These are phyloP conservation scores for Cladosporium cucumerinum DNA, from an alignment of 2,329 filamentous ascomycete genomes.

Conservation along the genomic window DNA sequence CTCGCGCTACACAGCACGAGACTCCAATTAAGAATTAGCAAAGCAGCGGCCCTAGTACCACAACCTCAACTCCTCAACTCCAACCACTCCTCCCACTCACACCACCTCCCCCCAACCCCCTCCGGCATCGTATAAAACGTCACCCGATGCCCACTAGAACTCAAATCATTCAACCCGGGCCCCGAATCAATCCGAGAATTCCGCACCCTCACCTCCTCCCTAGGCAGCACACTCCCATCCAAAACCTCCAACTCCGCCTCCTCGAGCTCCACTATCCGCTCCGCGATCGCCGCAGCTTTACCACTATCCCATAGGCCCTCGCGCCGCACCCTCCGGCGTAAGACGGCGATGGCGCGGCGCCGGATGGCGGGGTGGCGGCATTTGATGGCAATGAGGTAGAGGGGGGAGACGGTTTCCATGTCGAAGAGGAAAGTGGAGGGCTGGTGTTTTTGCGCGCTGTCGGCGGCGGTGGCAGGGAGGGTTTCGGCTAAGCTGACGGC, in stretches of 20 bases:
- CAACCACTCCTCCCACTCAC: slow-evolving; percentile 19
- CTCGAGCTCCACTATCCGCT: slow-evolving; percentile 20
- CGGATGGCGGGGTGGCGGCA: slow-evolving; percentile 26
- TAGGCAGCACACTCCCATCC: slow-evolving; percentile 19
- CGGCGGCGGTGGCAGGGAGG: background rate
- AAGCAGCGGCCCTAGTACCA: background rate
- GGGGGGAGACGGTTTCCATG: slow-evolving; percentile 25
- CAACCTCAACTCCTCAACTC: slow-evolving; percentile 7
- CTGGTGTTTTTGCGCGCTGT: background rate
- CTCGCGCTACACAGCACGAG: background rate
- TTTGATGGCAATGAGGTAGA: slow-evolving; percentile 27
- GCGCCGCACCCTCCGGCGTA: slow-evolving; percentile 19
- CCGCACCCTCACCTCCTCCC: slow-evolving; percentile 19
- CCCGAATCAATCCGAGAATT: slow-evolving; percentile 19
- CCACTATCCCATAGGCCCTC: slow-evolving; percentile 25
- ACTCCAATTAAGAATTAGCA: too few species aligned
- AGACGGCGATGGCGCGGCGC: slow-evolving; percentile 23
- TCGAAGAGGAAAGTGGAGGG: slow-evolving; percentile 27
- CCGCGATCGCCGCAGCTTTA: slow-evolving; percentile 21
- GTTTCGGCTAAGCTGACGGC: slow-evolving; percentile 20
- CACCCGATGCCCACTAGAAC: slow-evolving; percentile 14
- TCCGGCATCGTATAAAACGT: slow-evolving; percentile 20
- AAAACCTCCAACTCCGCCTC: slow-evolving; percentile 17
- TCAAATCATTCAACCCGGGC: slow-evolving; percentile 10
- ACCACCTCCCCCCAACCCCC: slow-evolving; percentile 18